phyloP scores from a whole-genome alignment of 148 eudicot genomes.

The Drosera capensis region DNA sequence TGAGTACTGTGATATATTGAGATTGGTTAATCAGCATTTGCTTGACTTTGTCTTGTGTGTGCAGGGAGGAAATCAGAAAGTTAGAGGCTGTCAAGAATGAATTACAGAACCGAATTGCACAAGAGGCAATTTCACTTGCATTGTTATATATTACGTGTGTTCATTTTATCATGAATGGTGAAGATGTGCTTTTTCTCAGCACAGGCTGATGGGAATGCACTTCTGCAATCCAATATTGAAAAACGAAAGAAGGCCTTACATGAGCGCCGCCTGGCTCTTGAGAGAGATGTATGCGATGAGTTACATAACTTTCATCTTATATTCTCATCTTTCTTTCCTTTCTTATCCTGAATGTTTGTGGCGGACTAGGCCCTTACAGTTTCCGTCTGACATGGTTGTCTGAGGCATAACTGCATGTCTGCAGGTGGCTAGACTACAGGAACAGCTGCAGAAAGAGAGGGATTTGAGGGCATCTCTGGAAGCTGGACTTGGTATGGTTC shows the following conservation, averaged over 20 bases:
- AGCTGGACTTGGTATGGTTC: constrained; percentile 31
- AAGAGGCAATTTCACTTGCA: constrained; percentile 28
- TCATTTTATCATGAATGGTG: background rate
- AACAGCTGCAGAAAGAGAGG: constrained; percentile 63
- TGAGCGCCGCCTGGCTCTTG: constrained; percentile 63
- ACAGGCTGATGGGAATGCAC: constrained; percentile 43
- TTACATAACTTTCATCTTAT: too few relatives aligned
- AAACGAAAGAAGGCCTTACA: constrained; percentile 41
- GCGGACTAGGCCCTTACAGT: too few relatives aligned
- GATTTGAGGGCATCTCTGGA: constrained; percentile 51
- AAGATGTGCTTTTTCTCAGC: constrained; percentile 1
- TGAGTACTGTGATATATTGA: too few relatives aligned
- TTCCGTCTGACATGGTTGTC: too few relatives aligned
- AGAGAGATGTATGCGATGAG: constrained; percentile 60
- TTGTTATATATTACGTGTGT: background rate
- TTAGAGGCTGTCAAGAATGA: constrained; percentile 45
- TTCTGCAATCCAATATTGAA: constrained; percentile 41
- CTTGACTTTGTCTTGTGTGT: constrained; percentile 8
- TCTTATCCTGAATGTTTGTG: too few relatives aligned
- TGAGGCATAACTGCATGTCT: background rate
- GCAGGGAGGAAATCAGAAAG: constrained; percentile 55
- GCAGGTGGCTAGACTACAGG: constrained; percentile 64
- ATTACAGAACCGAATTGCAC: constrained; percentile 28
- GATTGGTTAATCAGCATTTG: background rate
- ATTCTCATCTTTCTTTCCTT: too few relatives aligned